Base-by-base conservation (phyloP, 495 filamentous ascomycete species). In the Darksidea phi region DNA sequence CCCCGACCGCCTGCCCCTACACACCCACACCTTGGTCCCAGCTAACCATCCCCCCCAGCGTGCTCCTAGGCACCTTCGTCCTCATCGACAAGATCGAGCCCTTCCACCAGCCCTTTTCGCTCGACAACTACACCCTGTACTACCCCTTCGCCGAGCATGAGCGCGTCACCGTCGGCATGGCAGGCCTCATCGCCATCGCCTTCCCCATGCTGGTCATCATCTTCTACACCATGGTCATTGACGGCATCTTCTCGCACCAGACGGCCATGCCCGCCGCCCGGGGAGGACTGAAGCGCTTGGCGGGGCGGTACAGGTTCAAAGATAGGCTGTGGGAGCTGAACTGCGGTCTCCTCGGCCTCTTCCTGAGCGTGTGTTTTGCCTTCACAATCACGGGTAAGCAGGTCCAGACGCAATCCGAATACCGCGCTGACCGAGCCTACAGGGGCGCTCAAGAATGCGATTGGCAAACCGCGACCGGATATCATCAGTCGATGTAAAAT, bases 401-500 rank as follows among this genome's bases (percentile, higher is more conserved):
- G 24, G 5, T 11, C 24, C 17, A 11, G 18, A 15, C 13, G 18
- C 23, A 17, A 13, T 26, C 17, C 20, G 24, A 8, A 13, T 8
- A 6, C 6, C 6, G 25, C 12, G 18, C 50, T 55, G 36, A 67
- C 28, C 6, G 12, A n/a, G 10, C 15, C 6, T 23, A 24, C 37
- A 69, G 67, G 88, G 45, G 86, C 83, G 12, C 81, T 95, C 74
- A 95, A 95, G 78, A 94, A 90, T 73, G 79, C 89, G 1, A 90
- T 88, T 62, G 90, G 90, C 37, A 95, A 94, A 70, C 90, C 90
- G 10, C 76, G 90, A 59, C 90, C 90, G 0, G 90, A 95, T 77
- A 71, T 95, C 6, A 84, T 95, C 28, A 80, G 20, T 38, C 49
- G 66, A 61, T 68, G 60, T 28, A 36, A 64, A 18, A 38, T 49